phyloP scores from a whole-genome alignment of 2,329 filamentous ascomycete genomes.

The Sclerotinia sclerotiorum region DNA sequence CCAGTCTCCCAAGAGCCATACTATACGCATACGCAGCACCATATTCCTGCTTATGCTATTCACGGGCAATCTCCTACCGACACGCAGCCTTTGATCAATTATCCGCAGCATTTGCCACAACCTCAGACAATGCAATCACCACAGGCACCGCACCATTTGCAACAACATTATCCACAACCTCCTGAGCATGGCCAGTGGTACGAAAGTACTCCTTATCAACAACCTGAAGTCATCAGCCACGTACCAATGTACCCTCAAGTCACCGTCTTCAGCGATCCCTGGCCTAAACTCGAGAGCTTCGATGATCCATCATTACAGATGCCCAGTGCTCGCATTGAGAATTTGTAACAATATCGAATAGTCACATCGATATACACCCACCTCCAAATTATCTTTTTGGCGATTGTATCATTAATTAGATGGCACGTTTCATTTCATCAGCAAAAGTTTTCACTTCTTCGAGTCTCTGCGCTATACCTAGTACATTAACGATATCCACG shows the following conservation, averaged over 20 bases:
- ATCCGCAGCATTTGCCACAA: slow-evolving; percentile 38
- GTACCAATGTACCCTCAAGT: slow-evolving; percentile 53
- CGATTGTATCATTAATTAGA: slow-evolving; percentile 33
- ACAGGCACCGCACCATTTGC: slow-evolving; percentile 39
- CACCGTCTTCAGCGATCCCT: slow-evolving; percentile 53
- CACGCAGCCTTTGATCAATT: slow-evolving; percentile 44
- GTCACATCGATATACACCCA: slow-evolving; percentile 9
- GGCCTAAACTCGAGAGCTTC: slow-evolving; percentile 56
- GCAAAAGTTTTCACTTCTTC: slow-evolving; percentile 18
- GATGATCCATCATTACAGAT: slow-evolving; percentile 59
- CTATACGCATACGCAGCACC: slow-evolving; percentile 54
- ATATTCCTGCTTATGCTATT: slow-evolving; percentile 50
- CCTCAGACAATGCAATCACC: slow-evolving; percentile 37
- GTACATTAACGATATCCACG: slow-evolving; percentile 2
- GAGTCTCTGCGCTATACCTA: slow-evolving; percentile 10
- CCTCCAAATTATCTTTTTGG: slow-evolving; percentile 26
- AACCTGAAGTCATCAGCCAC: slow-evolving; percentile 56
- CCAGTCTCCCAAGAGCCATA: slow-evolving; percentile 54
- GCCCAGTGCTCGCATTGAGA: slow-evolving; percentile 58
- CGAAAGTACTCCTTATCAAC: slow-evolving; percentile 51
- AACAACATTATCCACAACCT: slow-evolving; percentile 46
- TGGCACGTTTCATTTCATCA: slow-evolving; percentile 23
- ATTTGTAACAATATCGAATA: slow-evolving; percentile 45
- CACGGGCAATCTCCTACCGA: slow-evolving; percentile 51
- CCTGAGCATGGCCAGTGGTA: slow-evolving; percentile 54